A percentile compares a stretch with the other conserved stretches of the same genome.
These are phyloP conservation scores for Boletales sp. DNA, from an alignment of 768 basidiomycete genomes.

Conservation along the genomic window DNA sequence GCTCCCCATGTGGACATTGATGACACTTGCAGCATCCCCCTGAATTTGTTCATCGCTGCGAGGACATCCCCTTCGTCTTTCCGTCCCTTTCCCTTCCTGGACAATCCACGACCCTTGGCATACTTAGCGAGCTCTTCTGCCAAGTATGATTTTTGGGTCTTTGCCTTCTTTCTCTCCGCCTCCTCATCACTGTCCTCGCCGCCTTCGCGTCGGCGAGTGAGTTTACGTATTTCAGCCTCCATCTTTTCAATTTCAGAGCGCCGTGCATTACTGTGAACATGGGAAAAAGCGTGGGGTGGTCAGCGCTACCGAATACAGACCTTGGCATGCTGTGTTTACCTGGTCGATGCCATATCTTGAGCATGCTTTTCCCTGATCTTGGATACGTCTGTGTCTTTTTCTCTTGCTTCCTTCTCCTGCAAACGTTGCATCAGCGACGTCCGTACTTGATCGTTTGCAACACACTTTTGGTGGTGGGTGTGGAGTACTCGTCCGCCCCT, in stretches of 20 bases:
- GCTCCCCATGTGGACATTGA: conserved; percentile 33
- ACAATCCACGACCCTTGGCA: conserved; percentile 56
- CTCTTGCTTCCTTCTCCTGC: conserved; percentile 16
- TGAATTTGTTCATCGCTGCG: conserved; percentile 65
- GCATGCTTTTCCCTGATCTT: conserved; percentile 77
- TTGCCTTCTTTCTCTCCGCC: conserved; percentile 51
- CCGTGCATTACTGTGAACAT: conserved; percentile 49
- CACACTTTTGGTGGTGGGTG: conserved; percentile 17
- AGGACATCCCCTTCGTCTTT: conserved; percentile 74
- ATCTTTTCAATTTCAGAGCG: conserved; percentile 80
- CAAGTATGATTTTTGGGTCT: conserved; percentile 62
- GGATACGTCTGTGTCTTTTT: conserved; percentile 47
- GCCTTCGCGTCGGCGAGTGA: conserved; percentile 57
- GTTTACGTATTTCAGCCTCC: conserved; percentile 83
- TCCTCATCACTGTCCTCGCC: conserved; percentile 64
- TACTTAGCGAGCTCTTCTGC: conserved; percentile 84
- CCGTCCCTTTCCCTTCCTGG: conserved; percentile 53
- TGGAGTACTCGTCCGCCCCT: conserved; percentile 5
- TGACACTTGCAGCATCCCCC: conserved; percentile 56
- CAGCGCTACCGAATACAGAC: not conserved
- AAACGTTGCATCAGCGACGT: not conserved
- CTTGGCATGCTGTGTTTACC: conserved; percentile 36
- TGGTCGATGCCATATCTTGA: conserved; percentile 59
- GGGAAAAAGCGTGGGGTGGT: not conserved
- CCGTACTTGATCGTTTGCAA: not conserved